phyloP scores from a whole-genome alignment of 2,329 filamentous ascomycete species.

The Sphaerostilbella broomeana region DNA sequence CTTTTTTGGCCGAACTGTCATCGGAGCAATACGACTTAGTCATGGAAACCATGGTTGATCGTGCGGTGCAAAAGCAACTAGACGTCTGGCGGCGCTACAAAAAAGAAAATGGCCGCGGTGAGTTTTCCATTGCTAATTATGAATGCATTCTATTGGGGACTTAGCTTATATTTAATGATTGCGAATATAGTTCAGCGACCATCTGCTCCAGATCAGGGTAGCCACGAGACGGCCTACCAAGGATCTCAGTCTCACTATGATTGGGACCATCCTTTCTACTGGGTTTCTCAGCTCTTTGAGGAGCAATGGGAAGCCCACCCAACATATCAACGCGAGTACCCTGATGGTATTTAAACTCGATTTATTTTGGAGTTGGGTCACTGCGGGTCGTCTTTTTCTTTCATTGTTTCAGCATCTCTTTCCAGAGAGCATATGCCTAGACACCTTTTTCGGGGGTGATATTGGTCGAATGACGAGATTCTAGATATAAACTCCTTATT shows the following conservation, averaged over 20 bases:
- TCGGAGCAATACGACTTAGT: slow-evolving; percentile 30
- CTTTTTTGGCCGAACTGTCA: slow-evolving; percentile 24
- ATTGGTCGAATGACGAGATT: no score
- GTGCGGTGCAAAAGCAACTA: slow-evolving; percentile 20
- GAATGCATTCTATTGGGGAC: neutral
- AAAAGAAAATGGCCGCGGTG: slow-evolving; percentile 20
- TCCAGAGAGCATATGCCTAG: no score
- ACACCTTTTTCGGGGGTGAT: no score
- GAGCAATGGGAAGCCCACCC: slow-evolving; percentile 31
- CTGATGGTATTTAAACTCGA: no score
- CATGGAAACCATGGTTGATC: slow-evolving; percentile 21
- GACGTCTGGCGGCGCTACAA: slow-evolving; percentile 21
- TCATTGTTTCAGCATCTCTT: no score
- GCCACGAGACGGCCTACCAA: no score
- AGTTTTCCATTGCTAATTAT: slow-evolving; percentile 1
- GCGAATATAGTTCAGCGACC: slow-evolving; percentile 2
- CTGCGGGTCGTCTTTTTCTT: no score
- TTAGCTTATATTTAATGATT: neutral
- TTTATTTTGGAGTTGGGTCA: no score
- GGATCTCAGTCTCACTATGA: slow-evolving; percentile 22
- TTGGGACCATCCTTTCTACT: slow-evolving; percentile 38
- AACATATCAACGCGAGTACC: slow-evolving; percentile 24
- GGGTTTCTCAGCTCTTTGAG: slow-evolving; percentile 41
- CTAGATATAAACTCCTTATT: no score
- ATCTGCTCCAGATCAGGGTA: no score